Conservation (phyloP, 352 stramenopile genomes). For the Phytophthora pluvialis region DNA sequence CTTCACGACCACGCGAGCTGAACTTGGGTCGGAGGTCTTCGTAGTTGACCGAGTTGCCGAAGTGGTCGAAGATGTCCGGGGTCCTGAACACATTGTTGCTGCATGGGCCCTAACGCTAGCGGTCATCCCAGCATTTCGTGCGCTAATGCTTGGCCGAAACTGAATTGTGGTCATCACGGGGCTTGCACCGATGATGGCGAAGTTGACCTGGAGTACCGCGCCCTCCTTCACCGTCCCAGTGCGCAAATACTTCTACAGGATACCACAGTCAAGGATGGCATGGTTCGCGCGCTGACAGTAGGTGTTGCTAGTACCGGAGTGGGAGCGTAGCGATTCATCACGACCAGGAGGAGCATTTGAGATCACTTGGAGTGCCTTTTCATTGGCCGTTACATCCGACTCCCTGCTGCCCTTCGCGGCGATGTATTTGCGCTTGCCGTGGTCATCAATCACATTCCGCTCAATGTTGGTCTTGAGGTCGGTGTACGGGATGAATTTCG, state of each 20-base stretch:
- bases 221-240: slow-evolving; percentile 16
- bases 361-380: slow-evolving; percentile 4
- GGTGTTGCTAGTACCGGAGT: not conserved
- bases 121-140: no score
- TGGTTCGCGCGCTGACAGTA: slow-evolving; percentile 15
- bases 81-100: no score
- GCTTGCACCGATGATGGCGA: slow-evolving; percentile 5
- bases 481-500: slow-evolving; percentile 30
- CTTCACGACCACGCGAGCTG: no score
- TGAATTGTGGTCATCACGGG: not conserved
- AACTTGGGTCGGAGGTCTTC: no score
- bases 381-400: not conserved
- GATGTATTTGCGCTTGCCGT: slow-evolving; percentile 5
- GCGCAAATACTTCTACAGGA: slow-evolving; percentile 14
- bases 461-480: no score
- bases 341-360: not conserved
- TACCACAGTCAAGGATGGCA: slow-evolving; percentile 17
- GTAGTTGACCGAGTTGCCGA: no score
- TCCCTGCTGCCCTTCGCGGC: slow-evolving; percentile 9
- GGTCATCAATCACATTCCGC: no score
- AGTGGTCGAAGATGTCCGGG: no score
- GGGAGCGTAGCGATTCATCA: not conserved
- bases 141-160: slow-evolving; percentile 6
- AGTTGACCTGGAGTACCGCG: slow-evolving; percentile 13
- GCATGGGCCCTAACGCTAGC: no score